Conservation (phyloP, 2,329 filamentous ascomycete genomes). For the Ophiostoma australiae region DNA sequence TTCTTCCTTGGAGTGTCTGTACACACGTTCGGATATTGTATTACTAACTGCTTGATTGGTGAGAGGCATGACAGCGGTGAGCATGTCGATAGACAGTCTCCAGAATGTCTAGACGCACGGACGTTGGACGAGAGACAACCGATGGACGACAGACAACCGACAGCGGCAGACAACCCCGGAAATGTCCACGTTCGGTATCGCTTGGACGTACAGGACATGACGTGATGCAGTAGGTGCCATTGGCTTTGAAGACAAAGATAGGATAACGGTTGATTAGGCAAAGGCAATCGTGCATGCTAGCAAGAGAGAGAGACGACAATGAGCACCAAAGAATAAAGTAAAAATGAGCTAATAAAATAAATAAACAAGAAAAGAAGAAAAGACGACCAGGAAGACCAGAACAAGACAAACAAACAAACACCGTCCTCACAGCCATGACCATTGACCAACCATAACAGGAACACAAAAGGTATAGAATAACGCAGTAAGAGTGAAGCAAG, state of each 20-base stretch:
- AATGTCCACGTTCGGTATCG: background rate
- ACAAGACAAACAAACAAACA: background rate
- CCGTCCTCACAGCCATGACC: background rate
- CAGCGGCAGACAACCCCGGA: too few relatives aligned
- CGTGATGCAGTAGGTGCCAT: background rate
- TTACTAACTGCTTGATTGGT: background rate
- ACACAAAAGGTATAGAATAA: constrained; percentile 10
- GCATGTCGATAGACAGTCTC: too few relatives aligned
- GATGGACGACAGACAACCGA: too few relatives aligned
- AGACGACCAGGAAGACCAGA: too few relatives aligned
- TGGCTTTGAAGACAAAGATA: background rate
- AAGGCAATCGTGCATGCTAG: background rate
- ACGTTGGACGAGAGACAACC: too few relatives aligned
- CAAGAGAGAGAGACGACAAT: background rate
- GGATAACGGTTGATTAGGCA: background rate
- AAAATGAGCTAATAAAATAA: background rate
- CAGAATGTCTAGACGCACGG: too few relatives aligned
- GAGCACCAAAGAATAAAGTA: background rate
- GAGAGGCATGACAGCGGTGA: background rate
- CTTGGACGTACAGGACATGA: background rate
- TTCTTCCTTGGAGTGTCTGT: too few relatives aligned
- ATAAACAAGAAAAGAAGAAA: too few relatives aligned
- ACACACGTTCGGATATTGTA: too few relatives aligned
- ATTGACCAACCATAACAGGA: background rate
- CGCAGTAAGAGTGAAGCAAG: background rate